phyloP scores from a whole-genome alignment of 257 asterid genomes.

The Gentiana dahurica region DNA sequence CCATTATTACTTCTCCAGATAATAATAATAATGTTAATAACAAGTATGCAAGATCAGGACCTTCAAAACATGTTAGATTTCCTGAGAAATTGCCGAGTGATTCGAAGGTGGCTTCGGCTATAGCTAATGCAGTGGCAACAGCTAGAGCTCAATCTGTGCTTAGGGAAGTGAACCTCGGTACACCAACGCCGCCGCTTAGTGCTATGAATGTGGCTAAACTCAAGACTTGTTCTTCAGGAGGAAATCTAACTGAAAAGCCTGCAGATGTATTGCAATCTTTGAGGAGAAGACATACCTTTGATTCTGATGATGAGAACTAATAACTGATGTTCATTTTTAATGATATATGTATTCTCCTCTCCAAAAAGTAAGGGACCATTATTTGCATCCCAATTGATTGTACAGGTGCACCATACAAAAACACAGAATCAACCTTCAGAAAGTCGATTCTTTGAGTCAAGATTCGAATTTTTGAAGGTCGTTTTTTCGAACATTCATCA shows the following conservation, averaged over 20 bases:
- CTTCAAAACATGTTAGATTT: constrained; percentile 16
- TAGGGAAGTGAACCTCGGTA: constrained; percentile 49
- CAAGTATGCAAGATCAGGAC: constrained; percentile 14
- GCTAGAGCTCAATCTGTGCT: constrained; percentile 63
- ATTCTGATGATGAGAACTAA: constrained; percentile 65
- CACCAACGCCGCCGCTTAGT: constrained; percentile 54
- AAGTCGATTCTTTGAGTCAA: too few relatives aligned
- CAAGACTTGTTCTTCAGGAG: constrained; percentile 25
- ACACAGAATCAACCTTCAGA: too few relatives aligned
- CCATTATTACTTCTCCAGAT: constrained; percentile 22
- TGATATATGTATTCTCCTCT: too few relatives aligned
- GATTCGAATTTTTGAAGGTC: too few relatives aligned
- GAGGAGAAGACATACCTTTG: constrained; percentile 62
- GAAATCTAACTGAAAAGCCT: constrained; percentile 24
- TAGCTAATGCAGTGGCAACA: constrained; percentile 64
- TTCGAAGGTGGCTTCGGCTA: constrained; percentile 58
- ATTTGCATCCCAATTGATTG: too few relatives aligned
- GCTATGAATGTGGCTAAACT: constrained; percentile 77
- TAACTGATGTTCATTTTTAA: too few relatives aligned
- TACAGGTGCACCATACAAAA: too few relatives aligned
- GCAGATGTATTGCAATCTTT: constrained; percentile 59
- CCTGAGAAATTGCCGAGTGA: constrained; percentile 15
- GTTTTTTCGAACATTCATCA: too few relatives aligned
- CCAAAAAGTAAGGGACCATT: too few relatives aligned
- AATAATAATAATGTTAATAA: neutral